phyloP scores from a whole-genome alignment of 2,329 filamentous ascomycete genomes.

The Trichoderma aggressivum region DNA sequence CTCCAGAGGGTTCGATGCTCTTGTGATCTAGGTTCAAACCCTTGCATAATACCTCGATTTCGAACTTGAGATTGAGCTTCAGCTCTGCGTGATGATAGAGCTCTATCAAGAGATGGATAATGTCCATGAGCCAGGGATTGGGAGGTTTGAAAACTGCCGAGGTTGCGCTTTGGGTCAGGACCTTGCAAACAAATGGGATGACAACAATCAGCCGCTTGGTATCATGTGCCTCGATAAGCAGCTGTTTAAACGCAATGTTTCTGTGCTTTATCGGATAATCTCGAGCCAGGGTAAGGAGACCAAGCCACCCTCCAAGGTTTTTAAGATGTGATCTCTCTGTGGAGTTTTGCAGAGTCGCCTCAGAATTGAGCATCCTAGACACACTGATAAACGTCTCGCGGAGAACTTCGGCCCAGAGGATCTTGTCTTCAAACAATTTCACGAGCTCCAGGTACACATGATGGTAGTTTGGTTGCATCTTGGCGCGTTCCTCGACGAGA shows the following conservation, averaged over 20 bases:
- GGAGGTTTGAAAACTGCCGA: constrained; percentile 91
- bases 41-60: constrained; percentile 96
- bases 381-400: constrained; percentile 89
- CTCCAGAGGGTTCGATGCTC: constrained; percentile 79
- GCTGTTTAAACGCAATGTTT: constrained; percentile 95
- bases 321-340: constrained; percentile 87
- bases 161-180: constrained; percentile 76
- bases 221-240: constrained; percentile 90
- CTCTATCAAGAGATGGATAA: constrained; percentile 85
- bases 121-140: constrained; percentile 98
- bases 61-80: constrained; percentile 96
- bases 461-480: constrained; percentile 96
- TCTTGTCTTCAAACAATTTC: constrained; percentile 73
- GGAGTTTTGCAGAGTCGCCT: constrained; percentile 77
- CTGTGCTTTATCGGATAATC: constrained; percentile 95
- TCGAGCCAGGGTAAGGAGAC: constrained; percentile 84
- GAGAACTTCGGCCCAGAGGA: constrained; percentile 83
- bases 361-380: constrained; percentile 83
- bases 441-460: constrained; percentile 88
- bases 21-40: constrained; percentile 90
- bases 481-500: constrained; percentile 91
- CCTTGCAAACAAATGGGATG: constrained; percentile 97
- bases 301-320: constrained; percentile 91
- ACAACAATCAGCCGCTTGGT: constrained; percentile 87
- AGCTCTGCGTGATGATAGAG: constrained; percentile 90